Percentiles rank a stretch among this genome's conserved stretches.
These are phyloP conservation scores for Gyromitra esculenta DNA, from an alignment of 2,329 filamentous ascomycete species.

Conservation along the genomic window DNA sequence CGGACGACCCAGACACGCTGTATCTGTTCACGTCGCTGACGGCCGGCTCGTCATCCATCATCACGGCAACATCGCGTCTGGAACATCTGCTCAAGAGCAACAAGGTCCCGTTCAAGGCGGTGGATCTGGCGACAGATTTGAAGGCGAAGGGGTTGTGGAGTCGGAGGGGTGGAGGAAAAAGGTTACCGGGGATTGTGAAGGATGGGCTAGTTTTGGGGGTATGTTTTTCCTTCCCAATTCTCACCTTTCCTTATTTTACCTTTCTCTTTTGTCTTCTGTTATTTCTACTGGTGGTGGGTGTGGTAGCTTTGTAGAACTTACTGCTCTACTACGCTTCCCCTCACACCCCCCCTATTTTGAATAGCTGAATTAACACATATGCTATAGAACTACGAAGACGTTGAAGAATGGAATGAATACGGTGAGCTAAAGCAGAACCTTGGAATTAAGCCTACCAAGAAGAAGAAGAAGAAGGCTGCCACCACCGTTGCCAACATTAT, in stretches of 20 bases:
- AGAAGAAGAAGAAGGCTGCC: slow-evolving; percentile 68
- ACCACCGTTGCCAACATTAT: slow-evolving; percentile 68
- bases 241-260: background rate
- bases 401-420: slow-evolving; percentile 99
- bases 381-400: slow-evolving; percentile 82
- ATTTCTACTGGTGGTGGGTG: background rate
- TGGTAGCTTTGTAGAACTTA: background rate
- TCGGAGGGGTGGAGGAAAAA: slow-evolving; percentile 78
- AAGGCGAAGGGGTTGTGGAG: slow-evolving; percentile 89
- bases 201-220: slow-evolving; percentile 86
- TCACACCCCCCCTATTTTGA: background rate
- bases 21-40: slow-evolving; percentile 98
- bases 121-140: slow-evolving; percentile 90
- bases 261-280: background rate
- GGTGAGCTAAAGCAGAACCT: slow-evolving; percentile 91
- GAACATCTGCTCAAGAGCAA: slow-evolving; percentile 97
- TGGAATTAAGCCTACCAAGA: slow-evolving; percentile 67
- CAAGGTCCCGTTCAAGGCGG: slow-evolving; percentile 88
- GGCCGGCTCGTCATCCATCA: slow-evolving; percentile 92
- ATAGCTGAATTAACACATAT: slow-evolving; percentile 37
- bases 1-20: slow-evolving; percentile 71
- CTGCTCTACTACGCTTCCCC: background rate
- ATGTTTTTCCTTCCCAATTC: slow-evolving; percentile 62
- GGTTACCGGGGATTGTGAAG: slow-evolving; percentile 87
- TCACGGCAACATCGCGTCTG: slow-evolving; percentile 92